A percentile compares a stretch with the other conserved stretches of the same genome.
phyloP scores from a whole-genome alignment of 148 eudicot species.

The Silene conica region DNA sequence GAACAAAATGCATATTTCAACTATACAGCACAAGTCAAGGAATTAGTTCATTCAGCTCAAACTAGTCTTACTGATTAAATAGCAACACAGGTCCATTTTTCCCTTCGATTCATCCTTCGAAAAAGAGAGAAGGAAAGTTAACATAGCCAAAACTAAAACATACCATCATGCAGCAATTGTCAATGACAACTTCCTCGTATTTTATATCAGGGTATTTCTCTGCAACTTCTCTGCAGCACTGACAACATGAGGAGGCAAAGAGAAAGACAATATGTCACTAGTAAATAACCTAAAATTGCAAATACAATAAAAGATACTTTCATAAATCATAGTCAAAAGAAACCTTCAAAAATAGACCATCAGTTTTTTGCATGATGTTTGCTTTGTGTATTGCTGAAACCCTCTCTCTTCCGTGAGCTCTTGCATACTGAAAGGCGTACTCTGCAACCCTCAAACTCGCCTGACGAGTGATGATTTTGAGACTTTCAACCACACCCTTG shows the following conservation, averaged over 20 bases:
- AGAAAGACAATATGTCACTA: slow-evolving; percentile 2
- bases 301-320: background rate
- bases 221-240: slow-evolving; percentile 99
- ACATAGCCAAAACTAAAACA: background rate
- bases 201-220: slow-evolving; percentile 91
- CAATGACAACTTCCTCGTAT: slow-evolving; percentile 97
- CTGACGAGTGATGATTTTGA: slow-evolving; percentile 93
- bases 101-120: background rate
- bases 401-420: slow-evolving; percentile 78
- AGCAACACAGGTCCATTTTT: background rate
- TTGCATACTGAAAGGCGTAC: slow-evolving; percentile 95
- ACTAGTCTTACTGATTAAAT: background rate
- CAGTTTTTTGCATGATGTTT: slow-evolving; percentile 99
- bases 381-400: slow-evolving; percentile 99
- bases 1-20: too few species aligned
- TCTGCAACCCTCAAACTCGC: slow-evolving; percentile 98
- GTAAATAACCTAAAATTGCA: slow-evolving; percentile 4
- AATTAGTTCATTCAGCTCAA: background rate
- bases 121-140: background rate
- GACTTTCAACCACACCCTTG: slow-evolving; percentile 96
- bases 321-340: slow-evolving; percentile 7
- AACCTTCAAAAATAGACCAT: slow-evolving; percentile 96
- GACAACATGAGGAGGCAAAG: slow-evolving; percentile 15
- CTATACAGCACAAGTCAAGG: background rate
- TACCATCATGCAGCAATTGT: slow-evolving; percentile 99